These are phyloP conservation scores for Teratosphaeria gauchensis DNA, from an alignment of 2,329 filamentous ascomycete genomes.

Conservation along the genomic window DNA sequence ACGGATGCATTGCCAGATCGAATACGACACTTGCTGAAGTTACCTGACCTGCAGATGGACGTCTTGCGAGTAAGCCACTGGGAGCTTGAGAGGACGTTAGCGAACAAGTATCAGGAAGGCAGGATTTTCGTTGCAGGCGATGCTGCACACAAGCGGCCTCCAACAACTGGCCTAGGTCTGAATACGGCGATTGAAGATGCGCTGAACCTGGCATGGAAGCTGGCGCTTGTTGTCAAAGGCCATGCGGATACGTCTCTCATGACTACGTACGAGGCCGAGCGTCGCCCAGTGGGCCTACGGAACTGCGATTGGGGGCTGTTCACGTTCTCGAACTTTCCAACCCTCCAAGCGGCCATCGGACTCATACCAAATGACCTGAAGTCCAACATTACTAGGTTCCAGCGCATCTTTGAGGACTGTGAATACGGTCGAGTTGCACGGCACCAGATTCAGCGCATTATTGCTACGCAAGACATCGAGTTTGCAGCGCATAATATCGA, in stretches of 20 bases:
- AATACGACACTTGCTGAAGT: background rate
- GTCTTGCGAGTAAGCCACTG: background rate
- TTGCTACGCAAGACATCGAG: background rate
- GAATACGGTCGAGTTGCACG: background rate
- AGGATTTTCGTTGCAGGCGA: background rate
- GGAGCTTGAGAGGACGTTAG: background rate
- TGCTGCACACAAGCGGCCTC: background rate
- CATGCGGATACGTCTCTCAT: slow-evolving; percentile 8
- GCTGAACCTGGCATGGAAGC: slow-evolving; percentile 28
- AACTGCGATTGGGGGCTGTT: background rate
- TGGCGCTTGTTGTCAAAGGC: slow-evolving; percentile 8
- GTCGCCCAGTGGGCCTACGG: slow-evolving; percentile 6
- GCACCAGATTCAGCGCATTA: background rate
- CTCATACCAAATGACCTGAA: background rate
- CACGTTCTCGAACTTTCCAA: background rate
- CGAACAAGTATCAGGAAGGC: background rate
- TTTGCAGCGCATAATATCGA: background rate
- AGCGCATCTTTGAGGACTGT: background rate
- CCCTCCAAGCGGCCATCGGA: background rate
- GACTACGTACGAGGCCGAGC: slow-evolving; percentile 12
- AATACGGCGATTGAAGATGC: slow-evolving; percentile 31
- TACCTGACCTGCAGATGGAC: background rate
- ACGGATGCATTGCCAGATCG: background rate
- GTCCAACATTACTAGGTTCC: background rate
- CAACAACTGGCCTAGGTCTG: slow-evolving; percentile 23